Percentiles rank a stretch among this genome's conserved stretches.
Evolutionary conservation across 139 green algal species (phyloP).

Genomic region (Tetraselmis chui): DNA sequence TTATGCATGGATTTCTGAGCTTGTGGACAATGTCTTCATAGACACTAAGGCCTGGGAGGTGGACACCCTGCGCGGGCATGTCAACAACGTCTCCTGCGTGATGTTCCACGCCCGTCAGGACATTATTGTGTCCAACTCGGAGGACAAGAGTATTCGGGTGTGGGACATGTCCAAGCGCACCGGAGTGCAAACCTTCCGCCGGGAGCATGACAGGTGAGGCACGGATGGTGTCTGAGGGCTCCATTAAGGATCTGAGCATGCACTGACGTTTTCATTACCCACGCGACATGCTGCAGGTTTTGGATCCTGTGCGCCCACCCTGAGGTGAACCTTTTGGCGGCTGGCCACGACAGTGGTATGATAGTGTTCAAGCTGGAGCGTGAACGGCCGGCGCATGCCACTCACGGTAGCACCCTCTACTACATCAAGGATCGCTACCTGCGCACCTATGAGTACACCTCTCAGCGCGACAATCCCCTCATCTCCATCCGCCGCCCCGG

Average conservation of each 20-base stretch:
- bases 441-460: slow-evolving; percentile 82
- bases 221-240: too few relatives aligned
- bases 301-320: slow-evolving; percentile 97
- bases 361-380: slow-evolving; percentile 99
- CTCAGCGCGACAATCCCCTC: slow-evolving; percentile 82
- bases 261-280: too few relatives aligned
- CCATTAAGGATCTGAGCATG: too few relatives aligned
- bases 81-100: slow-evolving; percentile 99
- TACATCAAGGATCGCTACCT: slow-evolving; percentile 98
- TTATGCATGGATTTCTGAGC: too few relatives aligned
- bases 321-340: slow-evolving; percentile 96
- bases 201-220: slow-evolving; percentile 71
- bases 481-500: slow-evolving; percentile 72
- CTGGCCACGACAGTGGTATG: slow-evolving; percentile 98
- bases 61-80: slow-evolving; percentile 97
- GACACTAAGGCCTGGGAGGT: slow-evolving; percentile 99
- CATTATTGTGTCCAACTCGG: slow-evolving; percentile 95
- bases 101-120: slow-evolving; percentile 95
- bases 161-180: slow-evolving; percentile 99
- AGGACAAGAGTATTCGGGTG: slow-evolving; percentile 97
- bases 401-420: slow-evolving; percentile 77
- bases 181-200: slow-evolving; percentile 93
- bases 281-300: slow-evolving; percentile 42
- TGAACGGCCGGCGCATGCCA: slow-evolving; percentile 86
- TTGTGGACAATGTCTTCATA: slow-evolving; percentile 25